Base-by-base conservation (phyloP, 768 basidiomycete genomes). In the Tulasnella calospora region DNA sequence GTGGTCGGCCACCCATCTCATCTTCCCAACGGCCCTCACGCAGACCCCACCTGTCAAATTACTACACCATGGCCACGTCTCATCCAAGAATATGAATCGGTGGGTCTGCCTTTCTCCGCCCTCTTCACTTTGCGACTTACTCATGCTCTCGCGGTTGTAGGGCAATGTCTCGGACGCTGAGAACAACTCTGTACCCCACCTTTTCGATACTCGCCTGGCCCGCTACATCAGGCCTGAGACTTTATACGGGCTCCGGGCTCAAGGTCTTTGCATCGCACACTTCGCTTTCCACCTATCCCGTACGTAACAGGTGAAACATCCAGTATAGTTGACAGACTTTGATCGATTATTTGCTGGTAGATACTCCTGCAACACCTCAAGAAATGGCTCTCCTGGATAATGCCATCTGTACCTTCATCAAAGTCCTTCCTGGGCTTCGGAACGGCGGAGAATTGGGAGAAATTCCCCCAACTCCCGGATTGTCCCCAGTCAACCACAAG, bases 31-130 rank as follows among this genome's bases (percentile, higher is more conserved):
- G 77, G 77, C 35, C 69, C 69, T 71, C 67, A 40, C 30, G 69
- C 41, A 44, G 69, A 78, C 33, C 36, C 67, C 23, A 13, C 67
- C 2, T 67, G 33, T 27, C 78, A 33, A 13, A 44, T 74, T 19
- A 67, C n/a, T 10, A 79, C 78, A 23, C 73, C 72, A 9, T 79
- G 78, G 78, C 78, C 78, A 17, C 78, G 72, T n/a, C 40, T 74
- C 17, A 57, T 79, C 6, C 47, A 51, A 27, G 78, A 79, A 51
- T 79, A 74, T 30, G 73, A 79, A 61, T 46, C 51, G 46, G 78
- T 79, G 23, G 30, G 78, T 19, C 21, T n/a, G 33, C 7, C 30
- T 23, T 61, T 57, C 8, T 5, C 8, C 27, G 2, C 13, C 19
- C 46, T 8, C 21, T 30, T 40, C 36, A 5, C 7, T 13, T 35